Percentiles rank a stretch among this genome's conserved stretches.
phyloP scores from a whole-genome alignment of 2,329 filamentous ascomycete species.

The Beauveria scarabaeidicola region DNA sequence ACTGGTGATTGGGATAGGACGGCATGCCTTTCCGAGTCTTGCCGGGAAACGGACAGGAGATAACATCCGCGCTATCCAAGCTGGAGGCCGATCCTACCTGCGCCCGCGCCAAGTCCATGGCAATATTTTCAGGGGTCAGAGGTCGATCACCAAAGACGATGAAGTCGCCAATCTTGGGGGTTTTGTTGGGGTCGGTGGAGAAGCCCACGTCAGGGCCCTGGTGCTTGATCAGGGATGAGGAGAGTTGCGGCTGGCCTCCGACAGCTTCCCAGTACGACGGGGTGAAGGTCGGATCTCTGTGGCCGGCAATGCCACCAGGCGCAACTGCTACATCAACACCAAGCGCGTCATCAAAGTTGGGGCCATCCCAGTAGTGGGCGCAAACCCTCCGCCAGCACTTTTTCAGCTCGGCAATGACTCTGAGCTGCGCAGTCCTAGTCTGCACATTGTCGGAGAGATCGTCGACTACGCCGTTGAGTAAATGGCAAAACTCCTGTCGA shows the following conservation, averaged over 20 bases:
- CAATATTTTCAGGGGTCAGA: conserved; percentile 35
- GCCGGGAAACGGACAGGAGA: conserved; percentile 56
- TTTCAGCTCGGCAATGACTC: conserved; percentile 89
- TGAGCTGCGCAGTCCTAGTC: conserved; percentile 52
- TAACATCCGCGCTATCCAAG: conserved; percentile 49
- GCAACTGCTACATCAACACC: conserved; percentile 58
- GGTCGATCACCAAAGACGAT: conserved; percentile 37
- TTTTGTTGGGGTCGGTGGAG: conserved; percentile 37
- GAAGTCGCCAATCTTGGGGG: conserved; percentile 39
- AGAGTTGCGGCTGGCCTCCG: conserved; percentile 35
- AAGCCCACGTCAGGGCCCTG: conserved; percentile 28
- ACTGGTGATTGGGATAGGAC: conserved; percentile 30
- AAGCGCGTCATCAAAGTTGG: conserved; percentile 55
- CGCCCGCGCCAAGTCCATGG: conserved; percentile 18
- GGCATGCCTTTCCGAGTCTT: conserved; percentile 37
- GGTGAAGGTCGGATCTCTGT: conserved; percentile 46
- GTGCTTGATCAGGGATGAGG: conserved; percentile 18
- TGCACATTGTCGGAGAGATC: conserved; percentile 40
- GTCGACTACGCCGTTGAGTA: conserved; percentile 62
- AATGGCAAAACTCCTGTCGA: conserved; percentile 67
- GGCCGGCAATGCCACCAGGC: conserved; percentile 65
- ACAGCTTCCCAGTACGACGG: conserved; percentile 45
- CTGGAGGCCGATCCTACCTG: conserved; percentile 42
- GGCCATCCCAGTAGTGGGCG: conserved; percentile 76
- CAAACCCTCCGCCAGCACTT: conserved; percentile 95